Conservation (phyloP, 345 rosid species). For the Pugionium dolabratum region DNA sequence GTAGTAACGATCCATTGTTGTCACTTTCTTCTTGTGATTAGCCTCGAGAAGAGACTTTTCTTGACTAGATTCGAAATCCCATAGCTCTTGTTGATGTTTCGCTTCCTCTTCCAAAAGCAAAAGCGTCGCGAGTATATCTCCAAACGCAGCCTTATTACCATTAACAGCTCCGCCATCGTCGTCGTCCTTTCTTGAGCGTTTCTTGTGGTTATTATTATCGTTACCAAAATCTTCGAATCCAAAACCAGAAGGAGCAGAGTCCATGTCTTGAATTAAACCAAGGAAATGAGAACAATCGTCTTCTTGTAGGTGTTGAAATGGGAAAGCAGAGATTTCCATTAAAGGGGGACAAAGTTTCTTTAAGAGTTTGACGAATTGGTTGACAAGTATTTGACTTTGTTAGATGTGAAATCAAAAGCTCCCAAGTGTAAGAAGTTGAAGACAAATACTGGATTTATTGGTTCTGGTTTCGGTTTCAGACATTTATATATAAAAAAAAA, state of each 20-base stretch:
- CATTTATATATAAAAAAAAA: slow-evolving; percentile 37
- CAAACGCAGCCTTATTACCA: slow-evolving; percentile 32
- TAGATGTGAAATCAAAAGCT: slow-evolving; percentile 45
- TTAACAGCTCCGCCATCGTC: slow-evolving; percentile 25
- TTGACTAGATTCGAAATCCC: slow-evolving; percentile 44
- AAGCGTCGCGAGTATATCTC: slow-evolving; percentile 54
- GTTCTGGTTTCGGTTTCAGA: slow-evolving; percentile 35
- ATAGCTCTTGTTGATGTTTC: slow-evolving; percentile 47
- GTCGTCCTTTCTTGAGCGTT: slow-evolving; percentile 48
- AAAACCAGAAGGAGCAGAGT: slow-evolving; percentile 42
- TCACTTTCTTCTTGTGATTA: slow-evolving; percentile 44
- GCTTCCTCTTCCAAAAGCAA: slow-evolving; percentile 65
- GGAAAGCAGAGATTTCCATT: slow-evolving; percentile 67
- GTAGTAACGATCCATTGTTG: slow-evolving; percentile 45
- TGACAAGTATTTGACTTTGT: slow-evolving; percentile 39
- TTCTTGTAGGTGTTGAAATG: slow-evolving; percentile 61
- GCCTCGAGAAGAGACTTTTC: slow-evolving; percentile 49
- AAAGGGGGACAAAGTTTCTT: not conserved
- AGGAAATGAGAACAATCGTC: slow-evolving; percentile 45
- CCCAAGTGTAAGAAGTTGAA: slow-evolving; percentile 36
- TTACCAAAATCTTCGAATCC: slow-evolving; percentile 40
- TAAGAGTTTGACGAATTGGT: slow-evolving; percentile 32
- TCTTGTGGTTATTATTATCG: slow-evolving; percentile 36
- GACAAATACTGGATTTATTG: slow-evolving; percentile 20
- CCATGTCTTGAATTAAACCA: slow-evolving; percentile 44